Evolutionary conservation across 768 basidiomycete genomes (phyloP).

Genomic region (Sporobolomyces pararoseus): DNA sequence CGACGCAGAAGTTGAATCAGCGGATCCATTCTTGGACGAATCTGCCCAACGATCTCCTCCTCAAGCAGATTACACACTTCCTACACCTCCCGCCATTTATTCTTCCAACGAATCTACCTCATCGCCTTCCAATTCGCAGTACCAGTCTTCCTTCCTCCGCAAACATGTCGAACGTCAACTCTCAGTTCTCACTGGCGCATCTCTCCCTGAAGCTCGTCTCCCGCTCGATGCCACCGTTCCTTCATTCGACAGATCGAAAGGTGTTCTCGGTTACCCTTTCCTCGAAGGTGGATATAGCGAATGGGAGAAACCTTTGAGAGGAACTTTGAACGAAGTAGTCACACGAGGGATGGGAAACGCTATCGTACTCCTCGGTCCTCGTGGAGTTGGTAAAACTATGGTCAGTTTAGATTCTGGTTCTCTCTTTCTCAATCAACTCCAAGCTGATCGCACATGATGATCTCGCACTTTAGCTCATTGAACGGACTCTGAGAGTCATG

Average conservation of each 20-base stretch:
- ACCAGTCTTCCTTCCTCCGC: conserved; percentile 29
- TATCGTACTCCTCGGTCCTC: conserved; percentile 42
- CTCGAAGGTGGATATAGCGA: conserved; percentile 30
- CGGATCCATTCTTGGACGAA: neutral
- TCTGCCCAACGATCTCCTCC: neutral
- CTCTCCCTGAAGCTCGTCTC: conserved; percentile 30
- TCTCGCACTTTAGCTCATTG: conserved; percentile 33
- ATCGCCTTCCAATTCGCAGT: neutral
- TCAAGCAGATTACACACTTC: neutral
- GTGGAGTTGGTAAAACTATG: conserved; percentile 45
- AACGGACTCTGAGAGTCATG: conserved; percentile 38
- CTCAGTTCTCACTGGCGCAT: conserved; percentile 34
- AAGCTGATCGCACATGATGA: neutral
- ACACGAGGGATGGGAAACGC: conserved; percentile 45
- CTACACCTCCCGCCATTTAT: conserved; percentile 2
- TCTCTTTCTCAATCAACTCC: neutral
- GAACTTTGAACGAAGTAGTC: conserved; percentile 41
- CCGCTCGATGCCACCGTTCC: conserved; percentile 26
- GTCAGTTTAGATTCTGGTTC: conserved; percentile 6
- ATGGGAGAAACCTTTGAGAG: conserved; percentile 42
- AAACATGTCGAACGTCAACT: conserved; percentile 29
- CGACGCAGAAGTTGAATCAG: neutral
- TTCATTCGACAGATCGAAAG: neutral
- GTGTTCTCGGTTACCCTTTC: conserved; percentile 19
- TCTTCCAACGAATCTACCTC: neutral